Base-by-base conservation (phyloP, 805 yeast genomes). In the Lipomyces yamadae region DNA sequence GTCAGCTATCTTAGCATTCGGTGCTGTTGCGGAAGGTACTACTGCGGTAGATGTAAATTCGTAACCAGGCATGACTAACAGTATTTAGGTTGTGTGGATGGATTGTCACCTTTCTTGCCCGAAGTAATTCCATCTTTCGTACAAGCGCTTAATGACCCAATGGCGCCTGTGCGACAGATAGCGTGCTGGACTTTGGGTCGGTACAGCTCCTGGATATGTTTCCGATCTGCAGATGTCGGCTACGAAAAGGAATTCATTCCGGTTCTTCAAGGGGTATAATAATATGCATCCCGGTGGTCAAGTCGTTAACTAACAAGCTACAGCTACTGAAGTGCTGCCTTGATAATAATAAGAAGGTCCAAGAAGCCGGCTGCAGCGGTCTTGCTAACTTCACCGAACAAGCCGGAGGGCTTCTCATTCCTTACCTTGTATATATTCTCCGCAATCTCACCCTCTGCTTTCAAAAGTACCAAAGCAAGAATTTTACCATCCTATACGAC, bases 111-210 rank as follows among this genome's bases (percentile, higher is more conserved):
- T 53, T 90, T 90, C 72, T 80, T 95, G 53, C 96, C 97, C 2
- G 84, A 87, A 35, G 80, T 95, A 58, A 87, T 94, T 42, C 97
- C 97, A 48, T 92, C 88, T 75, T 81, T 95, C 68, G 92, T 92
- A 34, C 91, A 92, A 65, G 82, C 96, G 73, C 79, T 93, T 66
- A 81, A 82, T 62, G 98, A 93, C 76, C 74, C 73, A 45, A 60
- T 67, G 55, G 88, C 97, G 7, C 85, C 96, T 29, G 96, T 95
- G 3, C 84, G 98, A 71, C 96, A 92, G 77, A 95, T 95, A 61
- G 81, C 97, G 0, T 94, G 98, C 80, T 95, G 99, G 99, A 91
- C 98, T 0, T 79, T 95, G 57, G 89, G 97, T 56, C 83, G 98
- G 64, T 95, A 89, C 76, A 84, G 95, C 0, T 74, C 84, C 2